Percentiles rank a stretch among this genome's conserved stretches.
phyloP scores from a whole-genome alignment of 148 eudicot genomes.

The Chenopodium formosanum region DNA sequence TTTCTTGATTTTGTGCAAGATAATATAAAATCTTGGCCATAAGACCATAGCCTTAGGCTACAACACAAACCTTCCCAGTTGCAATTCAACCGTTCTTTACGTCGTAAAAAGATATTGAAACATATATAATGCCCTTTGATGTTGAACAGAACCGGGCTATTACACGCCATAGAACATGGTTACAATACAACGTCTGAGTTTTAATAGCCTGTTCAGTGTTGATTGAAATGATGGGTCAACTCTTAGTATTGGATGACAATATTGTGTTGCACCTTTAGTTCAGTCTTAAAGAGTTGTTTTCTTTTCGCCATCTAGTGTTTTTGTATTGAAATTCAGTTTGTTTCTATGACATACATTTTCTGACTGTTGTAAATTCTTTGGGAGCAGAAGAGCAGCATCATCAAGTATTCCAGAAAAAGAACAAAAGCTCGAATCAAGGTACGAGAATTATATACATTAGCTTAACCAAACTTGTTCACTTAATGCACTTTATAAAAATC shows the following conservation, averaged over 20 bases:
- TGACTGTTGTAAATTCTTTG: background rate
- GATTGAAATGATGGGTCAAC: background rate
- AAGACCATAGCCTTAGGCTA: too few relatives aligned
- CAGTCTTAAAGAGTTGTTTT: background rate
- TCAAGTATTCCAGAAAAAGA: constrained; percentile 21
- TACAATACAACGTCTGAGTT: background rate
- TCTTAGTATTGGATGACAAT: background rate
- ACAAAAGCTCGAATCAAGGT: constrained; percentile 15
- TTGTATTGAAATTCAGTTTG: background rate
- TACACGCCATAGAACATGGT: too few relatives aligned
- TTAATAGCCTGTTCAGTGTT: background rate
- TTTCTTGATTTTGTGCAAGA: background rate
- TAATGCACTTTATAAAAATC: background rate
- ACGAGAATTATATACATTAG: background rate
- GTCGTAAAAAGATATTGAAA: too few relatives aligned
- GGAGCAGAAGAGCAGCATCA: constrained; percentile 19
- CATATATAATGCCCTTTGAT: too few relatives aligned
- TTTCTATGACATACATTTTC: background rate
- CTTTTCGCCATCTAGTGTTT: background rate
- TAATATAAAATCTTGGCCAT: background rate
- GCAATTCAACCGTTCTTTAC: too few relatives aligned
- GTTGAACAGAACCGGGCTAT: too few relatives aligned
- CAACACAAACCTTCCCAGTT: too few relatives aligned
- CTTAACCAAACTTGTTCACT: background rate
- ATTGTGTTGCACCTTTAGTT: background rate